These are phyloP conservation scores for Boeremia lycopersici DNA, from an alignment of 2,329 filamentous ascomycete species.

Conservation along the genomic window DNA sequence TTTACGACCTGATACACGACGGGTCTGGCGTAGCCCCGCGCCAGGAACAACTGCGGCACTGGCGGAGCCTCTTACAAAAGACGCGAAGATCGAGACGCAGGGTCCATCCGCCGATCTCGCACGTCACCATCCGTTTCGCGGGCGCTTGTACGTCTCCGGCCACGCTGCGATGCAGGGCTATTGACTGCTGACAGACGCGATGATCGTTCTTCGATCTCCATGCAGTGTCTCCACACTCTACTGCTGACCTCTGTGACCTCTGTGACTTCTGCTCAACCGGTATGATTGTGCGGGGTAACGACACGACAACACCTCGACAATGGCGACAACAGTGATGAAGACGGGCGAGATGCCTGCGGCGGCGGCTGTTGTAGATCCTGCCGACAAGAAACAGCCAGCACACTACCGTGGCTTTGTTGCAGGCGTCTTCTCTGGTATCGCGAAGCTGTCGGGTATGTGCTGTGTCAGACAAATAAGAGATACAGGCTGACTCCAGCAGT, in stretches of 20 bases:
- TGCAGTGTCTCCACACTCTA: slow-evolving; percentile 17
- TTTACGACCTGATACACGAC: slow-evolving; percentile 3
- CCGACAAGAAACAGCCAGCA: slow-evolving; percentile 46
- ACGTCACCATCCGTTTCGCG: slow-evolving; percentile 43
- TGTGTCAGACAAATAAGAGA: not conserved
- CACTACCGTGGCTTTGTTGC: slow-evolving; percentile 97
- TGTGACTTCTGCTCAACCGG: slow-evolving; percentile 15
- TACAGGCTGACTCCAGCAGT: slow-evolving; percentile 47
- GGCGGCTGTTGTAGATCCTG: slow-evolving; percentile 33
- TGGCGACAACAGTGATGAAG: slow-evolving; percentile 46
- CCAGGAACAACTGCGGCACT: slow-evolving; percentile 10
- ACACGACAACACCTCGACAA: slow-evolving; percentile 25
- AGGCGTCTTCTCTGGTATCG: slow-evolving; percentile 92
- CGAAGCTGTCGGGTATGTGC: slow-evolving; percentile 78
- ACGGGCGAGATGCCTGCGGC: slow-evolving; percentile 32
- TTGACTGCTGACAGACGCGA: slow-evolving; percentile 15
- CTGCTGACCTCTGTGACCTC: not conserved
- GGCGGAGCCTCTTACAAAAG: slow-evolving; percentile 3
- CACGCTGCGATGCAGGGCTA: slow-evolving; percentile 11
- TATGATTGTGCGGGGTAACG: slow-evolving; percentile 25
- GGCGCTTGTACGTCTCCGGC: slow-evolving; percentile 42
- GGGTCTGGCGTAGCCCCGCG: slow-evolving; percentile 7
- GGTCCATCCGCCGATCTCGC: slow-evolving; percentile 24
- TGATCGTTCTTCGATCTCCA: slow-evolving; percentile 1
- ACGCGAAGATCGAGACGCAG: slow-evolving; percentile 6